Base-by-base conservation (phyloP, 2,329 filamentous ascomycete species). In the Coniella vitis region DNA sequence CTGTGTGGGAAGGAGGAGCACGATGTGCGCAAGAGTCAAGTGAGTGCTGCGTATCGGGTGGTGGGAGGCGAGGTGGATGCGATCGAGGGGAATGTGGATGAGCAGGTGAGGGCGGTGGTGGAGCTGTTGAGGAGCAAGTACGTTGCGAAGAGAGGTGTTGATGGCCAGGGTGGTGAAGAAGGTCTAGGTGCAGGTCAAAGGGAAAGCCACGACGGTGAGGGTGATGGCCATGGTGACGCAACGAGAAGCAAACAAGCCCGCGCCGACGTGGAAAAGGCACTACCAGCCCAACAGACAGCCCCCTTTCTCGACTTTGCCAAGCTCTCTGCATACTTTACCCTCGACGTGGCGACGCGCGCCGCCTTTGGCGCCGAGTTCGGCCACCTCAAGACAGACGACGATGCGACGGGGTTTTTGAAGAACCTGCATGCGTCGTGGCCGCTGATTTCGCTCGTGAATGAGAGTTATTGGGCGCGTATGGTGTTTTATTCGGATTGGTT, bases 311-410 rank as follows among this genome's bases (percentile, higher is more conserved):
- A 78, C 54, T 57, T 78, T 31, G 68, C 68, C 16, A 58, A 60
- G 5, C 66, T 70, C 38, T 64, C 69, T 2, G 69, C 72, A 32
- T 75, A 67, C 61, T 70, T 77, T 45, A 74, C 73, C 0, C 61
- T 76, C 4, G 75, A 78, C 53, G 67, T 74, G 17, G 73, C 78
- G 52, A 72, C 68, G 34, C 65, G 68, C 32, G 55, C 78, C 12
- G 71, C 69, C 2, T 70, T 76, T 40, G 73, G 74, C 19, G 52
- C 66, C 44, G 58, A 65, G 1, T 73, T 75, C 54, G 71, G 72
- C 17, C 71, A 69, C 52, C 56, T 75, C 1, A 61, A 62, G 17
- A 56, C 58, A 7, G 67, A 75, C 53, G 58, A 63, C 9, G 72
- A 75, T 53, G 63, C 70, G 0, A 69, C 70, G 49, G 64, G 62